These are phyloP conservation scores for Pholiota molesta DNA, from an alignment of 768 basidiomycete species.

Conservation along the genomic window DNA sequence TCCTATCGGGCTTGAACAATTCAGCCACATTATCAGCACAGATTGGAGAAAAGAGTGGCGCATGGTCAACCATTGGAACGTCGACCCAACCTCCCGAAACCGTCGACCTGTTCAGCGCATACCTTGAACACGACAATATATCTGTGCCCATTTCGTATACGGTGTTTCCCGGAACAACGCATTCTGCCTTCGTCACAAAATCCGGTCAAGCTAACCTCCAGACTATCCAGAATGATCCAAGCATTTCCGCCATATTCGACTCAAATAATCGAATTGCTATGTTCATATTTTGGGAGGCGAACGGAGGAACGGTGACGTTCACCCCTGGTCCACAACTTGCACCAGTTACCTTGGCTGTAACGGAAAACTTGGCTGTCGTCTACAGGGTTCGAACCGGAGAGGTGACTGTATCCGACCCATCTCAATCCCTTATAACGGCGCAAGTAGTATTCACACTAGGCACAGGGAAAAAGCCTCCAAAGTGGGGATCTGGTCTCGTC, in stretches of 20 bases:
- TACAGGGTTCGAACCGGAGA: slow-evolving; percentile 42
- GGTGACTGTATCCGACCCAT: slow-evolving; percentile 67
- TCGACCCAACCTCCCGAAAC: slow-evolving; percentile 60
- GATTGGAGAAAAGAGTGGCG: slow-evolving; percentile 52
- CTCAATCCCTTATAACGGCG: slow-evolving; percentile 47
- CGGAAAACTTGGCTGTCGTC: slow-evolving; percentile 47
- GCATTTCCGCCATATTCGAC: slow-evolving; percentile 56
- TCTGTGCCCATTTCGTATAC: slow-evolving; percentile 51
- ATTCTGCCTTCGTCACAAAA: slow-evolving; percentile 43
- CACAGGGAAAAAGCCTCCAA: slow-evolving; percentile 25
- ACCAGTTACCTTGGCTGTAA: slow-evolving; percentile 37
- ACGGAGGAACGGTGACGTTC: slow-evolving; percentile 47
- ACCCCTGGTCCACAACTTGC: slow-evolving; percentile 20
- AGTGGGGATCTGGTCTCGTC: slow-evolving; percentile 25
- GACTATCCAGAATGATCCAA: slow-evolving; percentile 48
- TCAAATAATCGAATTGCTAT: slow-evolving; percentile 39
- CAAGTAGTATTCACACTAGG: slow-evolving; percentile 39
- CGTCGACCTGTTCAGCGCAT: slow-evolving; percentile 68
- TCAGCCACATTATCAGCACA: slow-evolving; percentile 40
- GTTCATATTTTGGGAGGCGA: slow-evolving; percentile 59
- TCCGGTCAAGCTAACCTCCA: slow-evolving; percentile 29
- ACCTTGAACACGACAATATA: slow-evolving; percentile 47
- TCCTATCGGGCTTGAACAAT: slow-evolving; percentile 37
- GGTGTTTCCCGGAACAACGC: slow-evolving; percentile 53
- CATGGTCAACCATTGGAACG: slow-evolving; percentile 66